These are phyloP conservation scores for Epicoccum nigrum DNA, from an alignment of 2,329 filamentous ascomycete species.

Conservation along the genomic window DNA sequence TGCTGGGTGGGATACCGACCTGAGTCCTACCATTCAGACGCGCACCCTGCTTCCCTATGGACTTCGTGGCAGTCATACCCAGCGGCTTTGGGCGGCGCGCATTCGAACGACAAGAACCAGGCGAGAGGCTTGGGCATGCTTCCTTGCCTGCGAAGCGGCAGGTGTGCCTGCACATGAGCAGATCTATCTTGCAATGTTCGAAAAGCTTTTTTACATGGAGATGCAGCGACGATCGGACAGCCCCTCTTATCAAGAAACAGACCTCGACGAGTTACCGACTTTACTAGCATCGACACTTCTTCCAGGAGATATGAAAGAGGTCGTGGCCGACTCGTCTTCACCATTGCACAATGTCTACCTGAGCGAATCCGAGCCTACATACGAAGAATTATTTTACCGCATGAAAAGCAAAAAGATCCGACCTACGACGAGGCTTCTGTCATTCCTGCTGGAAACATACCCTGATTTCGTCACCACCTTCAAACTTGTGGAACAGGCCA, in stretches of 20 bases:
- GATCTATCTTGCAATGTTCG: conserved; percentile 63
- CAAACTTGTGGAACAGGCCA: conserved; percentile 26
- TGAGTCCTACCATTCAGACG: conserved; percentile 67
- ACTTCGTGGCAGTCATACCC: not conserved
- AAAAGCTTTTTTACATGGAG: conserved; percentile 57
- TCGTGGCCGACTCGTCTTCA: conserved; percentile 62
- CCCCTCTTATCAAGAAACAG: conserved; percentile 12
- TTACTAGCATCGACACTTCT: conserved; percentile 38
- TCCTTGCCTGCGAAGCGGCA: conserved; percentile 60
- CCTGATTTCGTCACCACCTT: conserved; percentile 29
- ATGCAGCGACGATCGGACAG: conserved; percentile 5
- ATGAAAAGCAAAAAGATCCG: conserved; percentile 61
- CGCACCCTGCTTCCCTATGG: conserved; percentile 50
- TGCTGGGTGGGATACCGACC: conserved; percentile 68
- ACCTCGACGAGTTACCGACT: not conserved
- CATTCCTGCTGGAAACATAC: conserved; percentile 58
- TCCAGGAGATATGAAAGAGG: conserved; percentile 66
- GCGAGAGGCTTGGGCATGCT: conserved; percentile 70
- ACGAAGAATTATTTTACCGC: conserved; percentile 63
- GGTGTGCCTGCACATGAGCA: conserved; percentile 44
- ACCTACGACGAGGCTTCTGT: conserved; percentile 59
- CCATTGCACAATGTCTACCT: conserved; percentile 69
- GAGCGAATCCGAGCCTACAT: conserved; percentile 64
- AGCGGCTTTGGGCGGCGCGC: conserved; percentile 59
- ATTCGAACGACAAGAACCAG: conserved; percentile 65